Evolutionary conservation across 2,329 filamentous ascomycete species (phyloP).

Genomic region (Ceratocystis colombiana): DNA sequence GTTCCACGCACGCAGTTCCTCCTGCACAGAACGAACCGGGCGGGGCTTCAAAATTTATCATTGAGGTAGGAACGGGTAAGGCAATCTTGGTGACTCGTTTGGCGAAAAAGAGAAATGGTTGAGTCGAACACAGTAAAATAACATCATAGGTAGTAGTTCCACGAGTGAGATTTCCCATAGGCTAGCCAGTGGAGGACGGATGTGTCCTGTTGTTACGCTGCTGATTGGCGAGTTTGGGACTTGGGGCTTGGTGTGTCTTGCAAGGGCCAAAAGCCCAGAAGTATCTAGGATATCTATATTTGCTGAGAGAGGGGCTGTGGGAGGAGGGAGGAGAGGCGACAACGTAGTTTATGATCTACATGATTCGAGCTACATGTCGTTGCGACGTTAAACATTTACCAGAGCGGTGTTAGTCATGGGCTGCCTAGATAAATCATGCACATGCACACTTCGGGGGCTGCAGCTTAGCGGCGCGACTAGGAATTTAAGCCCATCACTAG

Average conservation of each 20-base stretch:
- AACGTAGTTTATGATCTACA: not conserved
- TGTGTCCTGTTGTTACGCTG: not conserved
- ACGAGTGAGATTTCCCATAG: not conserved
- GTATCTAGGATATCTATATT: not conserved
- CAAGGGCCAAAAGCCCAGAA: conserved; percentile 13
- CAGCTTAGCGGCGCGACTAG: not conserved
- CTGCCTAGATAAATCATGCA: not conserved
- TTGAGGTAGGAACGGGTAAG: no score
- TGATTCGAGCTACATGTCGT: not conserved
- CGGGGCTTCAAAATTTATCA: not conserved
- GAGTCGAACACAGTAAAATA: not conserved
- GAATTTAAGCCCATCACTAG: not conserved
- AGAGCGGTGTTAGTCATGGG: not conserved
- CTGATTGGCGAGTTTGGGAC: not conserved
- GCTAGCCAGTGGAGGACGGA: not conserved
- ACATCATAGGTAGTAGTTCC: not conserved
- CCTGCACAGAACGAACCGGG: conserved; percentile 5
- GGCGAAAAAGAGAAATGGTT: not conserved
- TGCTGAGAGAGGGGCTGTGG: not conserved
- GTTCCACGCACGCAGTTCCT: conserved; percentile 12
- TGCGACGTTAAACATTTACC: not conserved
- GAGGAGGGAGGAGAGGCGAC: not conserved
- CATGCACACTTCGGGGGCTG: not conserved
- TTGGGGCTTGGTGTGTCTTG: not conserved
- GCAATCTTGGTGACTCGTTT: not conserved